phyloP scores from a whole-genome alignment of 163 green algal genomes.

The Trebouxia gelatinosa region DNA sequence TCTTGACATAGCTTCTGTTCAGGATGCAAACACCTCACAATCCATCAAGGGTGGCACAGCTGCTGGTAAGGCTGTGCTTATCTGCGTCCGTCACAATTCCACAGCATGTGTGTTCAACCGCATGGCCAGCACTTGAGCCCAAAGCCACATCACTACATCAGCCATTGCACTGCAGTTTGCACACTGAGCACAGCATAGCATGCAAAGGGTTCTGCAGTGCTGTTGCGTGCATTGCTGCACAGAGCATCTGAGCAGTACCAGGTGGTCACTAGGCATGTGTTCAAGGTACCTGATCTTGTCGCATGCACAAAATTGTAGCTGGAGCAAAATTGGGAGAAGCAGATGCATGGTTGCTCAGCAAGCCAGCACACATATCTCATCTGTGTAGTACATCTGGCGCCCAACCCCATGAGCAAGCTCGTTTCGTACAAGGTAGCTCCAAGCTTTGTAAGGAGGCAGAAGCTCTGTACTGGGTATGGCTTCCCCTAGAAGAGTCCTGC shows the following conservation, averaged over 20 bases:
- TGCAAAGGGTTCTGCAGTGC: background rate
- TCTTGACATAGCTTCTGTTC: no score
- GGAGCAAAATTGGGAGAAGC: background rate
- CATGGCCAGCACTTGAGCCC: no score
- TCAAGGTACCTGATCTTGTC: background rate
- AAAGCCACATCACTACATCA: no score
- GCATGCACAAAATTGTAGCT: background rate
- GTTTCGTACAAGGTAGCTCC: conserved; percentile 60
- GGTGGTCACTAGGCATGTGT: background rate
- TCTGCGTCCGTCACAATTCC: no score
- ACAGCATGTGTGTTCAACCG: no score
- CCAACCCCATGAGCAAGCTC: conserved; percentile 62
- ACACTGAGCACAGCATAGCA: no score
- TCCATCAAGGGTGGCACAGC: no score
- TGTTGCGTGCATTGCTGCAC: background rate
- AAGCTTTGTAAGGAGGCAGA: conserved; percentile 57
- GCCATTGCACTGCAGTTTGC: no score
- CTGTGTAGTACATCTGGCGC: conserved; percentile 71
- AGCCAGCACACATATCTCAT: conserved; percentile 33
- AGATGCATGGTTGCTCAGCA: background rate
- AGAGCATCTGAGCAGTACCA: background rate
- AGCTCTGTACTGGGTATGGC: background rate
- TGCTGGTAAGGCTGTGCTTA: no score
- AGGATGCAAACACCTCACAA: no score
- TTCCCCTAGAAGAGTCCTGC: background rate